Conservation (phyloP, 2,329 filamentous ascomycete species). For the Knufia petricola region DNA sequence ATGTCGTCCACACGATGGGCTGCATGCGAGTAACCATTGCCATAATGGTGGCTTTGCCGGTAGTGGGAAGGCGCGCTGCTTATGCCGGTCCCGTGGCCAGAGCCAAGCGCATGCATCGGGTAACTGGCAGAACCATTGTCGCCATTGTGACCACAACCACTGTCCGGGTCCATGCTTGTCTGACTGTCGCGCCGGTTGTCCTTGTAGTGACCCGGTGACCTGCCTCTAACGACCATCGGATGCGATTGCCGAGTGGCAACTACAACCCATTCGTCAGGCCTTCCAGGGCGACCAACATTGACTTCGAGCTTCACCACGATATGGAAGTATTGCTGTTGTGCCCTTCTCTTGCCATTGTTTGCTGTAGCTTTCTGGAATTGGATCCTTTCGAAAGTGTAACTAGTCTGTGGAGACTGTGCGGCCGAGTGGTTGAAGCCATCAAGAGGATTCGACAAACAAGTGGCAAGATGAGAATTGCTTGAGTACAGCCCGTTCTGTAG, state of each 20-base stretch:
- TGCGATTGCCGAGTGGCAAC: slow-evolving; percentile 64
- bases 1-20: slow-evolving; percentile 14
- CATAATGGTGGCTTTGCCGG: slow-evolving; percentile 15
- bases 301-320: slow-evolving; percentile 77
- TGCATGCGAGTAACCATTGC: slow-evolving; percentile 10
- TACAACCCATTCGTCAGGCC: slow-evolving; percentile 51
- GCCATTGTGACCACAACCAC: slow-evolving; percentile 44
- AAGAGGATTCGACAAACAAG: slow-evolving; percentile 9
- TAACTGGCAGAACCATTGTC: slow-evolving; percentile 22
- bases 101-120: not conserved
- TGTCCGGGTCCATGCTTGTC: slow-evolving; percentile 60
- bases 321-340: slow-evolving; percentile 86
- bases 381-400: slow-evolving; percentile 73
- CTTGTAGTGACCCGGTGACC: slow-evolving; percentile 72
- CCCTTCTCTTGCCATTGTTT: slow-evolving; percentile 84
- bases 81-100: slow-evolving; percentile 1
- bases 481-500: slow-evolving; percentile 12
- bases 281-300: slow-evolving; percentile 46
- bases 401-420: slow-evolving; percentile 27
- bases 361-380: slow-evolving; percentile 91
- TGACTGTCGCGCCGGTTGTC: slow-evolving; percentile 55
- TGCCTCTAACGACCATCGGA: slow-evolving; percentile 77
- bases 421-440: slow-evolving; percentile 23
- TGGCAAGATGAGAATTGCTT: not conserved
- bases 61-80: slow-evolving; percentile 4